phyloP scores from a whole-genome alignment of 495 filamentous ascomycete genomes.

The Aspergillus taichungensis region DNA sequence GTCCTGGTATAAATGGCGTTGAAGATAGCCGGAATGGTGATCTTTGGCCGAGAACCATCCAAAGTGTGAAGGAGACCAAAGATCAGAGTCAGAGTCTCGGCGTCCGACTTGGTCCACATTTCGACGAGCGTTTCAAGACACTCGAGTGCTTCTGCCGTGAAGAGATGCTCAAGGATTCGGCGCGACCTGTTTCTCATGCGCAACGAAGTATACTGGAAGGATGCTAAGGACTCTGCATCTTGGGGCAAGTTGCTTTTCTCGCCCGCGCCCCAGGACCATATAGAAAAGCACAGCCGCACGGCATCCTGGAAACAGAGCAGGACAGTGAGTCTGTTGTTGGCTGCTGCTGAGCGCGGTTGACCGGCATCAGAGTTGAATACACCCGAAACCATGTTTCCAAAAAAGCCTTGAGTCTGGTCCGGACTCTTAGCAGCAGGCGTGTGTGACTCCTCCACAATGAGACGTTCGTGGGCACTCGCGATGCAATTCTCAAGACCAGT shows the following conservation, averaged over 20 bases:
- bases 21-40: conserved; percentile 93
- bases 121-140: conserved; percentile 85
- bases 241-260: conserved; percentile 44
- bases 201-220: conserved; percentile 80
- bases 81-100: conserved; percentile 41
- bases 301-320: conserved; percentile 95
- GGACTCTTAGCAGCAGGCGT: conserved; percentile 60
- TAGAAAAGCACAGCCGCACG: conserved; percentile 78
- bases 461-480: conserved; percentile 75
- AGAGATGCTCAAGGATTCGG: conserved; percentile 83
- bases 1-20: conserved; percentile 93
- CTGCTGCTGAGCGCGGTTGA: conserved; percentile 64
- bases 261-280: conserved; percentile 87
- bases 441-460: conserved; percentile 67
- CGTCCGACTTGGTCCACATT: conserved; percentile 56
- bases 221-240: conserved; percentile 65
- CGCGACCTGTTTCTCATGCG: conserved; percentile 84
- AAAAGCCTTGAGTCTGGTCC: conserved; percentile 83
- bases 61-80: conserved; percentile 84
- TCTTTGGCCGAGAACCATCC: conserved; percentile 83
- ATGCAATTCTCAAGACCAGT: conserved; percentile 87
- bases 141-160: conserved; percentile 88
- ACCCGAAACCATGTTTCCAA: conserved; percentile 93
- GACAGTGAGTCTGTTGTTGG: conserved; percentile 91
- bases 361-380: conserved; percentile 75